phyloP scores from a whole-genome alignment of 805 yeast species.

The Lachancea waltii region DNA sequence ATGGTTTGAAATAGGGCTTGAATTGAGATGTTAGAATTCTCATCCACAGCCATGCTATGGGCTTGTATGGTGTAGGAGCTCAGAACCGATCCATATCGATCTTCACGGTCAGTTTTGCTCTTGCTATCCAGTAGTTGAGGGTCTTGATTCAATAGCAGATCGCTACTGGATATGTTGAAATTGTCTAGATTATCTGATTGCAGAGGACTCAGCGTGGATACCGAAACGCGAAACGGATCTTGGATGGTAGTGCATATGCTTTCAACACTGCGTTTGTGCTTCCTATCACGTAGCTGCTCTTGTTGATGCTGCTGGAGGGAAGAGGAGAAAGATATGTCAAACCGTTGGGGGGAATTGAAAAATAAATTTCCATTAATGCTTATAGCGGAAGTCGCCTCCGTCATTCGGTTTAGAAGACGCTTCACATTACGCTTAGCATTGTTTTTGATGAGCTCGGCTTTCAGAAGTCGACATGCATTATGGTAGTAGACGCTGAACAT shows the following conservation, averaged over 20 bases:
- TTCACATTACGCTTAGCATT: slow-evolving; percentile 43
- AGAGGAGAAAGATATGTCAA: slow-evolving; percentile 4
- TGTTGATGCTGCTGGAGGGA: neutral
- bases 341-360: slow-evolving; percentile 30
- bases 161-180: slow-evolving; percentile 18
- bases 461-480: slow-evolving; percentile 47
- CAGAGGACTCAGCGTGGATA: slow-evolving; percentile 5
- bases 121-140: neutral
- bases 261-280: slow-evolving; percentile 5
- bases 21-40: slow-evolving; percentile 11
- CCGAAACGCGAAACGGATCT: slow-evolving; percentile 7
- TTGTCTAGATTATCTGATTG: slow-evolving; percentile 7
- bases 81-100: slow-evolving; percentile 3
- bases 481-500: slow-evolving; percentile 48
- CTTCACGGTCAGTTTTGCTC: neutral
- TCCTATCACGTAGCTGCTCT: neutral
- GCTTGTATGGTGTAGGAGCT: slow-evolving; percentile 10
- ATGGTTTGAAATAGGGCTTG: slow-evolving; percentile 14
- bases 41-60: slow-evolving; percentile 7
- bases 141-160: slow-evolving; percentile 9
- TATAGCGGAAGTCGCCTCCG: slow-evolving; percentile 52
- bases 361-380: slow-evolving; percentile 61
- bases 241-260: slow-evolving; percentile 8
- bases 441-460: slow-evolving; percentile 43
- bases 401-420: slow-evolving; percentile 45